These are phyloP conservation scores for Boehmeria nivea DNA, from an alignment of 306 rosid species.

Conservation along the genomic window DNA sequence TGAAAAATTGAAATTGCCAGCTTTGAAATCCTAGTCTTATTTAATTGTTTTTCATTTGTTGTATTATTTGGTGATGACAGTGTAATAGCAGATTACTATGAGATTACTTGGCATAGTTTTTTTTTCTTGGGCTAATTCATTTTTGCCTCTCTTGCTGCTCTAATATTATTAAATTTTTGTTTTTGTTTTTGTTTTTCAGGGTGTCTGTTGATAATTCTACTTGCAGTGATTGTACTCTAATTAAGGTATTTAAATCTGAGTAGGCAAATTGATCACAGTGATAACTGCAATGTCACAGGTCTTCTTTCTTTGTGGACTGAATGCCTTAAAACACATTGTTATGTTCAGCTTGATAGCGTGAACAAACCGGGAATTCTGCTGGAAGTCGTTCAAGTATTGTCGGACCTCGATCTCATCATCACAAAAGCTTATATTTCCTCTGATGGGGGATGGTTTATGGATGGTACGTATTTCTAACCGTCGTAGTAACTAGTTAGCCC, in stretches of 20 bases:
- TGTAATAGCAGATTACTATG: too few relatives aligned
- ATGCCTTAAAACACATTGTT: constrained; percentile 5
- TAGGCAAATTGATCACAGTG: not conserved
- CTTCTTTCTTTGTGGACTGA: not conserved
- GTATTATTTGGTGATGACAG: too few relatives aligned
- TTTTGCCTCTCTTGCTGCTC: not conserved
- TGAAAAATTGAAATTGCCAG: not conserved
- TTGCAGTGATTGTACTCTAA: constrained; percentile 51
- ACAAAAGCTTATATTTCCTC: constrained; percentile 81
- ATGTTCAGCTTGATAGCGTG: constrained; percentile 56
- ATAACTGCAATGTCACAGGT: too few relatives aligned
- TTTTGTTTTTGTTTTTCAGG: constrained; percentile 35
- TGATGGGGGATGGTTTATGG: constrained; percentile 94
- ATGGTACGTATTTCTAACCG: constrained; percentile 37
- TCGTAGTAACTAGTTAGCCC: not conserved
- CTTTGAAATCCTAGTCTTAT: too few relatives aligned
- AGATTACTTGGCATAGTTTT: too few relatives aligned
- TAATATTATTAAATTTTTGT: constrained; percentile 4
- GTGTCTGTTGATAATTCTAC: constrained; percentile 72
- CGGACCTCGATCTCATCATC: constrained; percentile 73
- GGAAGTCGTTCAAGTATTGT: constrained; percentile 70
- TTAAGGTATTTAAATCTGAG: constrained; percentile 50
- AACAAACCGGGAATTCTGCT: constrained; percentile 86
- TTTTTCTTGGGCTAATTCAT: too few relatives aligned
- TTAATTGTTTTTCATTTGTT: too few relatives aligned